A percentile compares a stretch with the other conserved stretches of the same genome.
Evolutionary conservation across 345 rosid species (phyloP).

Genomic region (Kandelia obovata): DNA sequence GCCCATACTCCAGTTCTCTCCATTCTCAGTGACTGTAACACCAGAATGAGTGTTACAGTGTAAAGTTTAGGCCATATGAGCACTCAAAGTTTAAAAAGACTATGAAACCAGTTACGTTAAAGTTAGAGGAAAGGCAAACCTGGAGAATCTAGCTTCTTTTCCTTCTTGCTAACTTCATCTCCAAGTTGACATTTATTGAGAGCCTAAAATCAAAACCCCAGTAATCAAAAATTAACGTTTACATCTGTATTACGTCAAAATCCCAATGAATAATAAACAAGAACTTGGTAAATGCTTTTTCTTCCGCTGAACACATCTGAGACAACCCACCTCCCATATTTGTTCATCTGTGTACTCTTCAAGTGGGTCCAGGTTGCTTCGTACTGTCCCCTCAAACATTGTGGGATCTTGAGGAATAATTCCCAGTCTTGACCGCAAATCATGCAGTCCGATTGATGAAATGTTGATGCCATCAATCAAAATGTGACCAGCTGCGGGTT

Average conservation of each 20-base stretch:
- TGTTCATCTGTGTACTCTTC: slow-evolving; percentile 77
- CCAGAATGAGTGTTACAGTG: not conserved
- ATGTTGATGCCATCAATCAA: slow-evolving; percentile 66
- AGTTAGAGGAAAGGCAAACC: slow-evolving; percentile 22
- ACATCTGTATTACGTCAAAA: not conserved
- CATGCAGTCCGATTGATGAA: slow-evolving; percentile 66
- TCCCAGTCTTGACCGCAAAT: slow-evolving; percentile 72
- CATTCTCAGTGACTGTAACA: slow-evolving; percentile 62
- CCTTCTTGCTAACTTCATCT: slow-evolving; percentile 78
- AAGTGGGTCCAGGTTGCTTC: slow-evolving; percentile 86
- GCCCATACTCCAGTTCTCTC: slow-evolving; percentile 96
- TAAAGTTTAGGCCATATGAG: not conserved
- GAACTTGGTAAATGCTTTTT: not conserved
- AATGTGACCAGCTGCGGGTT: slow-evolving; percentile 64
- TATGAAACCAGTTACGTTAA: not conserved
- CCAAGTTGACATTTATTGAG: slow-evolving; percentile 93
- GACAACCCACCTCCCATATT: slow-evolving; percentile 77
- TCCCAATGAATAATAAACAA: not conserved
- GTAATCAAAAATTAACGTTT: too few species aligned
- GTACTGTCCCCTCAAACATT: slow-evolving; percentile 85
- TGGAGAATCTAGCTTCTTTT: slow-evolving; percentile 59
- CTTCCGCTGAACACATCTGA: too few species aligned
- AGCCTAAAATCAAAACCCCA: slow-evolving; percentile 42
- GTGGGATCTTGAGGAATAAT: slow-evolving; percentile 95
- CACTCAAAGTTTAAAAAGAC: not conserved